These are phyloP conservation scores for Daldinia bambusicola DNA, from an alignment of 495 filamentous ascomycete species.

Conservation along the genomic window DNA sequence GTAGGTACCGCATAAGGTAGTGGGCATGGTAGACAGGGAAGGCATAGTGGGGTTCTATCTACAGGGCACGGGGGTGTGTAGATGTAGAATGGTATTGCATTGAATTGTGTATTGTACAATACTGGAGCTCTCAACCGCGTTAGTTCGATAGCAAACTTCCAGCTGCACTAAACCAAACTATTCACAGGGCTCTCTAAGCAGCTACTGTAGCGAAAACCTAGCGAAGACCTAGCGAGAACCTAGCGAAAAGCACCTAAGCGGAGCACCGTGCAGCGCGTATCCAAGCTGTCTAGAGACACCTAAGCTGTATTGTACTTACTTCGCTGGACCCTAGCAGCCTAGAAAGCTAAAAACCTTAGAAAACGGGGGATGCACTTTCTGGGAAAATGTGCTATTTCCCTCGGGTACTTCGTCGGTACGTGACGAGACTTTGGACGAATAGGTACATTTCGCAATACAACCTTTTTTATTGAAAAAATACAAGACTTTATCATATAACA, in stretches of 20 bases:
- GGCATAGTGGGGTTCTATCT: conserved; percentile 17
- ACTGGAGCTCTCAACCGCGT: conserved; percentile 31
- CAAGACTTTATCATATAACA: too few species aligned
- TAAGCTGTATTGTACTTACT: not conserved
- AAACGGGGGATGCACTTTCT: not conserved
- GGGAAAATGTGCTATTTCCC: conserved; percentile 2
- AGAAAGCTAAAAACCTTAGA: not conserved
- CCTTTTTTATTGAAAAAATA: not conserved
- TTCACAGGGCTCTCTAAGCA: conserved; percentile 33
- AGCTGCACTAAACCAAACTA: conserved; percentile 31
- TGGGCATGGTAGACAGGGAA: conserved; percentile 17
- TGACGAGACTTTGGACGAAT: conserved; percentile 17
- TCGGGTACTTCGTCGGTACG: conserved; percentile 30
- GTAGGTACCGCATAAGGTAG: conserved; percentile 27
- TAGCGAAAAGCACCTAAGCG: conserved; percentile 20
- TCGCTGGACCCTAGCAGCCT: too few species aligned
- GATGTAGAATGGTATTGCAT: conserved; percentile 16
- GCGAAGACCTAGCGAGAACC: conserved; percentile 10
- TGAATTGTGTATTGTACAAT: not conserved
- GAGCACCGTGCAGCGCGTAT: conserved; percentile 24
- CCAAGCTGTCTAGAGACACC: conserved; percentile 21
- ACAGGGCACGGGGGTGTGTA: conserved; percentile 32
- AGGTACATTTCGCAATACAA: conserved; percentile 6
- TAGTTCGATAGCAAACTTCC: conserved; percentile 35
- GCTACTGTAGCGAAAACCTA: conserved; percentile 21